Evolutionary conservation across 2,329 filamentous ascomycete genomes (phyloP).

Genomic region (Aureobasidium sp.): DNA sequence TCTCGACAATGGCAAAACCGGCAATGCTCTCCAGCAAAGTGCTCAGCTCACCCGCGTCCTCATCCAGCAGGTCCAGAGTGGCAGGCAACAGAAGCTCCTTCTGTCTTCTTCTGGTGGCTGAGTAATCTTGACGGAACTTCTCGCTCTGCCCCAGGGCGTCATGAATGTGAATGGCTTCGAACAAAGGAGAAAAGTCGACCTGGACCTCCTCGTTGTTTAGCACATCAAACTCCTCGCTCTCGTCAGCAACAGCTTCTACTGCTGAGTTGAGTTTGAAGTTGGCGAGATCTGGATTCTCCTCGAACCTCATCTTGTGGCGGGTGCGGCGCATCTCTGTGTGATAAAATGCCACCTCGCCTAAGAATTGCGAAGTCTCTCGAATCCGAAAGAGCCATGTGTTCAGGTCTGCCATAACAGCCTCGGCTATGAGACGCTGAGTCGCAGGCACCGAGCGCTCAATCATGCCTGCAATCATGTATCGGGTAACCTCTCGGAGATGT

Average conservation of each 20-base stretch:
- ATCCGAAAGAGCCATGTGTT: conserved; percentile 97
- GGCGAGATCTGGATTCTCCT: conserved; percentile 65
- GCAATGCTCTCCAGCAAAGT: conserved; percentile 88
- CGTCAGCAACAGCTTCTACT: conserved; percentile 90
- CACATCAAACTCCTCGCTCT: conserved; percentile 91
- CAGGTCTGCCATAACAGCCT: conserved; percentile 92
- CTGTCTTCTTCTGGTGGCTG: conserved; percentile 80
- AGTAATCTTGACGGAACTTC: conserved; percentile 84
- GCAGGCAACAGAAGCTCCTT: conserved; percentile 82
- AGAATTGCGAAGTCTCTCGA: conserved; percentile 88
- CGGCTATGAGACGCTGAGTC: conserved; percentile 86
- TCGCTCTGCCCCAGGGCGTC: conserved; percentile 89
- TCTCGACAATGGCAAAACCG: conserved; percentile 94
- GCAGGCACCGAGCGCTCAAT: conserved; percentile 93
- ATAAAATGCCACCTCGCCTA: conserved; percentile 94
- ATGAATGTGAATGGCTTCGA: conserved; percentile 94
- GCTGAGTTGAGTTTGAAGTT: conserved; percentile 92
- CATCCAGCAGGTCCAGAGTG: conserved; percentile 67
- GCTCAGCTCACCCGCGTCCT: conserved; percentile 80
- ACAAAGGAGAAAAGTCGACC: conserved; percentile 88
- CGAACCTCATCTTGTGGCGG: conserved; percentile 74
- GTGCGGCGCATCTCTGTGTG: conserved; percentile 83
- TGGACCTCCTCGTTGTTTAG: conserved; percentile 91
- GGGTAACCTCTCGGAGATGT: conserved; percentile 85
- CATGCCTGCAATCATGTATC: conserved; percentile 89